Base-by-base conservation (phyloP, 176 grass and related monocot genomes). In the Hyparrhenia diplandra region DNA sequence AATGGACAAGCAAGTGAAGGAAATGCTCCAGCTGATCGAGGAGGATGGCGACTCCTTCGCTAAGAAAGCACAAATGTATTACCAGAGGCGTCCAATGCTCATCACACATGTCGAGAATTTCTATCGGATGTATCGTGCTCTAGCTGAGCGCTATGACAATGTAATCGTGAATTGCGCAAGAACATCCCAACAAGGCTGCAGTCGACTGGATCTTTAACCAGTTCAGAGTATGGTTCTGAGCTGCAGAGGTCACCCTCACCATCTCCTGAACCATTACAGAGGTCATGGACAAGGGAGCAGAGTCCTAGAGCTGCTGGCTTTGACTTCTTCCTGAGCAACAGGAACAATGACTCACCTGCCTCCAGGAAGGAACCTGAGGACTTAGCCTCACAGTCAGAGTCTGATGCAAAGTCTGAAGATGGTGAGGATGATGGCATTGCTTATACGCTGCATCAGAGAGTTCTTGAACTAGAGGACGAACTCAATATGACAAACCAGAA, bases 11-110 rank as follows among this genome's bases (percentile, higher is more conserved):
- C 73, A 83, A 79, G 89, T 94, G 67, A 91, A 94, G 45, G 89
- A 94, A 67, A 94, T 89, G 89, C 86, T 94, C 51, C 89, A 91
- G 75, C 81, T 94, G 21, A 91, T 91, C 1, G 88, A 91, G 79
- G 88, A 91, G 36, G 89, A 94, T 4, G 92, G 89, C 0, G 92
- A 91, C 37, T 94, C 89, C 1, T 94, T 91, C 21, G 89, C 89
- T 10, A 91, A 89, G 84, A 94, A 91, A 87, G 89, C 88, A 14
- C 86, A 94, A n/a, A 94, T 91, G 86, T 91, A 94, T 62, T 94
- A 94, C 8, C 83, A 91, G 84, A 94, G 80, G 73, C 92, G 89
- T 49, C 92, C 92, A 0, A 27, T 88, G 83, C 83, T 94, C 43
- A 11, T 94, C 34, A 87, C 73, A 45, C 86, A 91, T 13, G 92